A percentile compares a stretch with the other conserved stretches of the same genome.
These are phyloP conservation scores for Inga laurina DNA, from an alignment of 306 rosid species.

Conservation along the genomic window DNA sequence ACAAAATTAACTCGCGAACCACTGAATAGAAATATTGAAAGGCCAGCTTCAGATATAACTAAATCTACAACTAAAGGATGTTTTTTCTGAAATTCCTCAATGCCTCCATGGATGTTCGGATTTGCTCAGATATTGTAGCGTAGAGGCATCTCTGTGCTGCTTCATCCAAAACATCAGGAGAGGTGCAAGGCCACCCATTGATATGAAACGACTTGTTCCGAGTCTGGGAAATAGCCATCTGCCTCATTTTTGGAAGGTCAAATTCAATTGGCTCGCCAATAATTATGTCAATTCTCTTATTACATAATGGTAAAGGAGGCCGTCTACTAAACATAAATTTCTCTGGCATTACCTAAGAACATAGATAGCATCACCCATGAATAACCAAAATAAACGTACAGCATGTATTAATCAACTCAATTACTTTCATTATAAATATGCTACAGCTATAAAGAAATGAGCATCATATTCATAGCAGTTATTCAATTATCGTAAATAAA, in stretches of 20 bases:
- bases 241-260: slow-evolving; percentile 68
- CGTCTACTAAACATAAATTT: slow-evolving; percentile 68
- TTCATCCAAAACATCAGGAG: slow-evolving; percentile 65
- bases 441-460: not conserved
- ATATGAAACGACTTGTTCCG: slow-evolving; percentile 41
- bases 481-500: not conserved
- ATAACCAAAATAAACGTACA: slow-evolving; percentile 36
- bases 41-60: not conserved
- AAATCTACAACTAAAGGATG: not conserved
- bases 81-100: slow-evolving; percentile 16
- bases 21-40: not conserved
- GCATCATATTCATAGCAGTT: not conserved
- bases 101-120: slow-evolving; percentile 63
- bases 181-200: slow-evolving; percentile 64
- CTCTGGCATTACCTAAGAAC: slow-evolving; percentile 87
- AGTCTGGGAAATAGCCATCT: slow-evolving; percentile 57
- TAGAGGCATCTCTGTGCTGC: slow-evolving; percentile 77
- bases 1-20: not conserved
- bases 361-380: slow-evolving; percentile 28
- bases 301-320: slow-evolving; percentile 73
- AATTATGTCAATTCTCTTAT: slow-evolving; percentile 65
- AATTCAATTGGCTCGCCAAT: slow-evolving; percentile 84
- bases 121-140: slow-evolving; percentile 63
- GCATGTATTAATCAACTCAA: slow-evolving; percentile 15
- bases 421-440: slow-evolving; percentile 1